Conservation (phyloP, 2,329 filamentous ascomycete species). For the Nemania abortiva region DNA sequence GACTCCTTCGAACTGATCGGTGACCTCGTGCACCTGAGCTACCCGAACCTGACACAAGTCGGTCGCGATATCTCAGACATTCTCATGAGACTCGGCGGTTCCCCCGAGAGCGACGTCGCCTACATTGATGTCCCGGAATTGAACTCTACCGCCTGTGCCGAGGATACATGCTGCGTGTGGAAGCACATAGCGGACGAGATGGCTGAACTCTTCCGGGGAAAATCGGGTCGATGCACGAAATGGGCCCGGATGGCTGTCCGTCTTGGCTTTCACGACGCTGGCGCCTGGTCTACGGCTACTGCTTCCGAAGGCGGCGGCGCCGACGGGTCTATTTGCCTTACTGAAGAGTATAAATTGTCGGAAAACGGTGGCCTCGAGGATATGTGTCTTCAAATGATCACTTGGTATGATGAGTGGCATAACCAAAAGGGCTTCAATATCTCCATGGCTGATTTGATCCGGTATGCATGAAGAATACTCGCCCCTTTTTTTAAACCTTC, state of each 20-base stretch:
- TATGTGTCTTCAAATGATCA: constrained; percentile 56
- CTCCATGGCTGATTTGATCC: constrained; percentile 66
- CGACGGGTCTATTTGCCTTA: constrained; percentile 60
- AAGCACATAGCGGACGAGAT: constrained; percentile 58
- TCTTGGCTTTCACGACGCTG: constrained; percentile 63
- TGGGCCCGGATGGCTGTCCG: constrained; percentile 60
- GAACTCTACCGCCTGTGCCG: constrained; percentile 49
- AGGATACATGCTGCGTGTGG: constrained; percentile 61
- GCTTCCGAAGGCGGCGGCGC: constrained; percentile 57
- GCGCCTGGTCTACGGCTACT: constrained; percentile 56
- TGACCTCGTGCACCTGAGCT: constrained; percentile 53
- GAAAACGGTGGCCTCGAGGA: constrained; percentile 63
- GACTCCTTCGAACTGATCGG: constrained; percentile 52
- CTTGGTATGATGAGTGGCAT: constrained; percentile 51
- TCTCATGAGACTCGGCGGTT: constrained; percentile 48
- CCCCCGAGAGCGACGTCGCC: constrained; percentile 43
- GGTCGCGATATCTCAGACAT: constrained; percentile 56
- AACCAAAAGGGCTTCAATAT: constrained; percentile 55
- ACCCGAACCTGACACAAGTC: constrained; percentile 51
- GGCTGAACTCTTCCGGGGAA: constrained; percentile 52
- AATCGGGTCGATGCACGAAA: constrained; percentile 57
- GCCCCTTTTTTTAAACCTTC: not conserved
- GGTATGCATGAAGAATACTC: constrained; percentile 19
- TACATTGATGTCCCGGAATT: constrained; percentile 40
- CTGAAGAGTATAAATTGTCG: constrained; percentile 53